These are phyloP conservation scores for Citrus medica DNA, from an alignment of 345 rosid genomes.

Conservation along the genomic window DNA sequence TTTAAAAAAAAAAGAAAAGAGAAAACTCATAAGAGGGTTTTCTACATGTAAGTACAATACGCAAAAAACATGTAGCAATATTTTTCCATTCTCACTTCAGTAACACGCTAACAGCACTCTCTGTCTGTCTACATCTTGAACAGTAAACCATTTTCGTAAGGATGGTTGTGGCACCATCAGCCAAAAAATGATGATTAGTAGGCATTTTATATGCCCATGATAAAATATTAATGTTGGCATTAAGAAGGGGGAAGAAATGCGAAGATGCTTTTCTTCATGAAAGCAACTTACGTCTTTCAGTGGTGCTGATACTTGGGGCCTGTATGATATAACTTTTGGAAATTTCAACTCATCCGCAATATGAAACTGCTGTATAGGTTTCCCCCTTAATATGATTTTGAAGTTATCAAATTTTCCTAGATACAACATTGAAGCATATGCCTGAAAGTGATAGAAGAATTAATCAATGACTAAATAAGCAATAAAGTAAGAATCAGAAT, in stretches of 20 bases:
- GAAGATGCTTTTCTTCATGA: not conserved
- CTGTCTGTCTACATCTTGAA: not conserved
- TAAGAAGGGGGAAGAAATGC: constrained; percentile 1
- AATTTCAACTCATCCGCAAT: constrained; percentile 58
- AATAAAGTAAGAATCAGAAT: constrained; percentile 7
- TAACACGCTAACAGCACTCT: not conserved
- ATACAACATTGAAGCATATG: constrained; percentile 79
- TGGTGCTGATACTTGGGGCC: constrained; percentile 43
- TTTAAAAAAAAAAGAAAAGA: not conserved
- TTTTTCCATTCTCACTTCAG: not conserved
- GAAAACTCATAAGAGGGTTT: not conserved
- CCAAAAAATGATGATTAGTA: not conserved
- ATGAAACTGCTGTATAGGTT: constrained; percentile 65
- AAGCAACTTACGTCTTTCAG: constrained; percentile 47
- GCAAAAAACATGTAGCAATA: not conserved
- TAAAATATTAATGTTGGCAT: not conserved
- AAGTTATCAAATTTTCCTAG: constrained; percentile 71
- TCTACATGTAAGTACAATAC: not conserved
- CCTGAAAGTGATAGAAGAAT: constrained; percentile 38
- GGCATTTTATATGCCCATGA: not conserved
- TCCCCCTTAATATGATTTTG: constrained; percentile 75
- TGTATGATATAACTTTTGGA: constrained; percentile 49
- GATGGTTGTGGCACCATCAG: not conserved
- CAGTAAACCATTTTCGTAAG: not conserved
- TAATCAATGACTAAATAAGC: constrained; percentile 2